phyloP scores from a whole-genome alignment of 257 asterid species.

The Solanum tarapatanum region DNA sequence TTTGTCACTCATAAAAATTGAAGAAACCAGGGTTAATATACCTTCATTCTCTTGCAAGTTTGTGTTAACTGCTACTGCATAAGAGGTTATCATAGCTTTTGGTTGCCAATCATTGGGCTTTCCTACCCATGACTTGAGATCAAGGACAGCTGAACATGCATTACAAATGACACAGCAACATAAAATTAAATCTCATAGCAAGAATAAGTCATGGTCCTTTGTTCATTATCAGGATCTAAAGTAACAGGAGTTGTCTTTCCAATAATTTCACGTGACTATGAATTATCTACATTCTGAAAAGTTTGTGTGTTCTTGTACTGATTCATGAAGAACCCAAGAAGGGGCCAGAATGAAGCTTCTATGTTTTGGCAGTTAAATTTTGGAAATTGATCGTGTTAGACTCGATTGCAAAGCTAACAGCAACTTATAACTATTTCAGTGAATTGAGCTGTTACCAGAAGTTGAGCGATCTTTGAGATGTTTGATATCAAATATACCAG shows the following conservation, averaged over 20 bases:
- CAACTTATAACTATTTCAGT: not conserved
- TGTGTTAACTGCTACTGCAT: conserved; percentile 82
- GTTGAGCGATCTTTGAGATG: conserved; percentile 61
- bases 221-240: not conserved
- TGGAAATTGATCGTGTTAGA: not conserved
- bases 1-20: not conserved
- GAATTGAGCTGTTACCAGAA: conserved; percentile 30
- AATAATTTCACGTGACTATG: not conserved
- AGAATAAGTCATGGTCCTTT: not conserved
- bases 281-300: not conserved
- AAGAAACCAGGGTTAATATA: conserved; percentile 8
- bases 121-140: conserved; percentile 77
- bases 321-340: not conserved
- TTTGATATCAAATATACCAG: conserved; percentile 70
- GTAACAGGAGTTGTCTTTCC: not conserved
- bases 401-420: not conserved
- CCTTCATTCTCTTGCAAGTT: conserved; percentile 90
- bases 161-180: conserved; percentile 1
- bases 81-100: conserved; percentile 58
- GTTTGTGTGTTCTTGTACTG: not conserved
- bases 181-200: not conserved
- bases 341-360: not conserved
- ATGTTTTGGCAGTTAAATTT: not conserved
- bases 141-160: conserved; percentile 43
- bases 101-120: conserved; percentile 78